These are phyloP conservation scores for Phytopythium cucurbitacearum DNA, from an alignment of 352 stramenopile species.

Conservation along the genomic window DNA sequence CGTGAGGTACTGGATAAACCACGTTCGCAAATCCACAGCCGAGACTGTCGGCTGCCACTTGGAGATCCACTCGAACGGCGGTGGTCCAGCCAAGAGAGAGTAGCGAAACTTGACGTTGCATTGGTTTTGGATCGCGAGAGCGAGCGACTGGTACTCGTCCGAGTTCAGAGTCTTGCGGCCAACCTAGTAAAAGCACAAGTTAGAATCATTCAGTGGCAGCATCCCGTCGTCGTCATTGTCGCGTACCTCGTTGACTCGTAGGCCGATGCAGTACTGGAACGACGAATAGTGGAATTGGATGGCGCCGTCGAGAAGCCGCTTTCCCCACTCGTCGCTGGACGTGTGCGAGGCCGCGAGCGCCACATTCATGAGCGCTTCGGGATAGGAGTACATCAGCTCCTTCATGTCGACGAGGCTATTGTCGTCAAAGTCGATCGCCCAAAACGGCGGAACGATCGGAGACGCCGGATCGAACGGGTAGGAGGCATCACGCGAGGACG, in stretches of 20 bases:
- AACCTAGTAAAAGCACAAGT: too few relatives aligned
- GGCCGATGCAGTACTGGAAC: slow-evolving; percentile 18
- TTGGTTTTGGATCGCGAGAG: slow-evolving; percentile 14
- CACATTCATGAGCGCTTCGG: slow-evolving; percentile 14
- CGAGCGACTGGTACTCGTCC: slow-evolving; percentile 11
- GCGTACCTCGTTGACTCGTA: slow-evolving; percentile 12
- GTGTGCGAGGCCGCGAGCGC: slow-evolving; percentile 10
- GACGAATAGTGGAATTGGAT: slow-evolving; percentile 34
- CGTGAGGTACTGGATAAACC: slow-evolving; percentile 23
- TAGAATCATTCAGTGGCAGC: too few relatives aligned
- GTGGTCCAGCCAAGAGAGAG: slow-evolving; percentile 27
- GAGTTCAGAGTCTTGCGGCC: slow-evolving; percentile 8
- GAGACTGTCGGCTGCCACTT: slow-evolving; percentile 12
- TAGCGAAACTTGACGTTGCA: slow-evolving; percentile 57
- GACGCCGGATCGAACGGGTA: slow-evolving; percentile 4
- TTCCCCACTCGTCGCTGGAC: slow-evolving; percentile 12
- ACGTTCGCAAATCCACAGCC: slow-evolving; percentile 14
- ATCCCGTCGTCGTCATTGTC: not conserved
- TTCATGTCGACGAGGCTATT: slow-evolving; percentile 11
- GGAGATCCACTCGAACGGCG: slow-evolving; percentile 38
- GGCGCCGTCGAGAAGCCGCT: slow-evolving; percentile 14
- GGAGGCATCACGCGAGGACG: not conserved
- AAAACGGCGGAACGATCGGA: slow-evolving; percentile 8
- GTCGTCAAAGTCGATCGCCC: slow-evolving; percentile 16
- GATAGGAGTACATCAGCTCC: slow-evolving; percentile 20